Conservation (phyloP, 306 rosid genomes). For the Styphnolobium japonicum region DNA sequence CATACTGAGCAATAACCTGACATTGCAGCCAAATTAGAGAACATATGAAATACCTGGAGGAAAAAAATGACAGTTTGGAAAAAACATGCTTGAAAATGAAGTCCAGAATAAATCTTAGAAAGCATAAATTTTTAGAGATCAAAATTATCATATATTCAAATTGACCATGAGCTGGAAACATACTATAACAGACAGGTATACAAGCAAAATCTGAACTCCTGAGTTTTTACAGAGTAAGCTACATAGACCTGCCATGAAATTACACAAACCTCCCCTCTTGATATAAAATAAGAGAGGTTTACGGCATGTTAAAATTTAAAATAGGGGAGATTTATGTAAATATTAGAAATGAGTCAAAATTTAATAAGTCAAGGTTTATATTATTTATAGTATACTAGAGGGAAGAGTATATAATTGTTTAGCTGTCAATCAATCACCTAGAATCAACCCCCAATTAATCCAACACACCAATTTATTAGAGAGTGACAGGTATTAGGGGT, state of each 20-base stretch:
- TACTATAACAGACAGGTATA: not conserved
- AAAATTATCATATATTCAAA: constrained; percentile 8
- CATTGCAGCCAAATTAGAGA: constrained; percentile 26
- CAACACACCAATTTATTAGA: too few relatives aligned
- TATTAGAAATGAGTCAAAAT: not conserved
- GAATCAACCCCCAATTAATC: not conserved
- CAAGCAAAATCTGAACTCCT: not conserved
- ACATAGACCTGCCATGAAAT: not conserved
- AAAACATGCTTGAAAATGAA: constrained; percentile 15
- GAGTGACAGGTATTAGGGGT: too few relatives aligned
- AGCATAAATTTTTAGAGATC: not conserved
- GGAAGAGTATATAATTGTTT: not conserved
- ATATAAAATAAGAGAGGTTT: not conserved
- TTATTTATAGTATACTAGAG: not conserved
- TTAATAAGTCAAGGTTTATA: not conserved
- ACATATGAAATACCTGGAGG: constrained; percentile 10
- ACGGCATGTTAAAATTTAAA: not conserved
- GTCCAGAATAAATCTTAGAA: not conserved
- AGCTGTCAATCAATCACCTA: not conserved
- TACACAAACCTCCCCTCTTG: not conserved
- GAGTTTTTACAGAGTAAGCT: not conserved
- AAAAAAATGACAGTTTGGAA: not conserved
- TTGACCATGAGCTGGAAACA: not conserved
- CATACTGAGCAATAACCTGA: constrained; percentile 64
- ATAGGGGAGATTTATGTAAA: not conserved